phyloP scores from a whole-genome alignment of 2,329 filamentous ascomycete species.

The Diaporthe vaccinii region DNA sequence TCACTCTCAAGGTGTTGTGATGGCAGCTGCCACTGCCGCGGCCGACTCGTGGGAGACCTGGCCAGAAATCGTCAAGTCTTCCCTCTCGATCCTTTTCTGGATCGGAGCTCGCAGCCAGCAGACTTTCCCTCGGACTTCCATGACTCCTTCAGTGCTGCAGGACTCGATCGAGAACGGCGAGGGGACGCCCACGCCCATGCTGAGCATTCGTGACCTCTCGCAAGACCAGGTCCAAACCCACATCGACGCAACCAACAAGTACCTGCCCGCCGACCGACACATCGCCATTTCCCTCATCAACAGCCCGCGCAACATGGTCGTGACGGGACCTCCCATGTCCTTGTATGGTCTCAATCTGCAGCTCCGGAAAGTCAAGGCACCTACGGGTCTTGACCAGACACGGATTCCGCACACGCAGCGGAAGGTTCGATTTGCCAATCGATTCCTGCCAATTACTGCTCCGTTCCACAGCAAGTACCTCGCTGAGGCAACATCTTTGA shows the following conservation, averaged over 20 bases:
- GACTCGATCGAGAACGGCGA: constrained; percentile 96
- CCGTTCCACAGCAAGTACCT: constrained; percentile 99
- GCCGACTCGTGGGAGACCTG: constrained; percentile 95
- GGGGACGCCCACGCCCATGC: constrained; percentile 95
- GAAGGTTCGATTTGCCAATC: constrained; percentile 96
- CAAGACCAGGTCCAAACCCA: constrained; percentile 92
- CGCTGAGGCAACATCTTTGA: constrained; percentile 81
- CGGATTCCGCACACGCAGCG: constrained; percentile 94
- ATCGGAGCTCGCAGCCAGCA: constrained; percentile 97
- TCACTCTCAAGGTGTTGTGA: constrained; percentile 96
- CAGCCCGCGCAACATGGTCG: constrained; percentile 96
- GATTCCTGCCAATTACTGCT: constrained; percentile 96
- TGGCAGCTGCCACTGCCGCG: constrained; percentile 90
- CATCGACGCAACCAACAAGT: constrained; percentile 96
- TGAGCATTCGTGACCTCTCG: constrained; percentile 95
- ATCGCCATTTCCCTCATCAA: constrained; percentile 97
- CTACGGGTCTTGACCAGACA: constrained; percentile 96
- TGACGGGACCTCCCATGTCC: constrained; percentile 95
- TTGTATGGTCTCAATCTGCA: constrained; percentile 96
- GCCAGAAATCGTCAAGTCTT: constrained; percentile 81
- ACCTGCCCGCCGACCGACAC: constrained; percentile 91
- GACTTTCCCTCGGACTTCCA: constrained; percentile 93
- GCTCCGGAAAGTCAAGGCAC: constrained; percentile 95
- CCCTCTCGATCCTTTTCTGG: constrained; percentile 97
- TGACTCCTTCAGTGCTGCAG: constrained; percentile 90